These are phyloP conservation scores for Microsporum ferrugineum DNA, from an alignment of 2,329 filamentous ascomycete genomes.

Conservation along the genomic window DNA sequence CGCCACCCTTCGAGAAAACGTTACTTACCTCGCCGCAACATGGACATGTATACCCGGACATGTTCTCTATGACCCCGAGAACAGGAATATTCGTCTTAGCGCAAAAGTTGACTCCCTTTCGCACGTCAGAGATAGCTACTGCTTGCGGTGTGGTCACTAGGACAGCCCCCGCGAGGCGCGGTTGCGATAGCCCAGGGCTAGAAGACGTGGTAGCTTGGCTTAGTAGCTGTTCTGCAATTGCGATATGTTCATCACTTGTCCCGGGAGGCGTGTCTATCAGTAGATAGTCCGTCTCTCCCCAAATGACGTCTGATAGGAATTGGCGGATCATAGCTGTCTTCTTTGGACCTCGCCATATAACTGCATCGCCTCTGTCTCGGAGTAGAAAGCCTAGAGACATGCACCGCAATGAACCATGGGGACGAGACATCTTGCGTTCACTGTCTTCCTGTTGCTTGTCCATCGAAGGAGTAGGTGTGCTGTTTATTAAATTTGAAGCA, in stretches of 20 bases:
- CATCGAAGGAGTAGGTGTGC: constrained; percentile 6
- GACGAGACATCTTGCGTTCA: neutral
- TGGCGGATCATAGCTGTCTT: constrained; percentile 99
- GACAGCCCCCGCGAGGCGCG: constrained; percentile 73
- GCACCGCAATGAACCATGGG: constrained; percentile 43
- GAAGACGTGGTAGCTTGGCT: constrained; percentile 16
- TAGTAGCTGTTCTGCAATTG: constrained; percentile 74
- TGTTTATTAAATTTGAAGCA: constrained; percentile 21
- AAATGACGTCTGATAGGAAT: constrained; percentile 83
- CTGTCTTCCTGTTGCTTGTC: neutral
- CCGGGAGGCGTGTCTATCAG: constrained; percentile 93
- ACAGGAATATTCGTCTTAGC: constrained; percentile 67
- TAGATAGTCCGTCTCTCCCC: constrained; percentile 78
- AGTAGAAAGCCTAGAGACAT: constrained; percentile 93
- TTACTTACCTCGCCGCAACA: constrained; percentile 75
- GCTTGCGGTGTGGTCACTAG: constrained; percentile 95
- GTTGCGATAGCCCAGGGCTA: constrained; percentile 19
- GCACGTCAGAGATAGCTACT: constrained; percentile 82
- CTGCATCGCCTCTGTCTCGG: constrained; percentile 69
- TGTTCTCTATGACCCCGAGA: constrained; percentile 90
- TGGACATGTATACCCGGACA: constrained; percentile 50
- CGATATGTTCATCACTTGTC: constrained; percentile 95
- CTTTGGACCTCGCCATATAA: constrained; percentile 95
- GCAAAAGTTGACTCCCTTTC: constrained; percentile 92
- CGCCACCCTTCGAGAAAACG: constrained; percentile 84